A percentile compares a stretch with the other conserved stretches of the same genome.
Evolutionary conservation across 371 early-diverging fungal species (phyloP).

Genomic region (Mucor plumbeus): DNA sequence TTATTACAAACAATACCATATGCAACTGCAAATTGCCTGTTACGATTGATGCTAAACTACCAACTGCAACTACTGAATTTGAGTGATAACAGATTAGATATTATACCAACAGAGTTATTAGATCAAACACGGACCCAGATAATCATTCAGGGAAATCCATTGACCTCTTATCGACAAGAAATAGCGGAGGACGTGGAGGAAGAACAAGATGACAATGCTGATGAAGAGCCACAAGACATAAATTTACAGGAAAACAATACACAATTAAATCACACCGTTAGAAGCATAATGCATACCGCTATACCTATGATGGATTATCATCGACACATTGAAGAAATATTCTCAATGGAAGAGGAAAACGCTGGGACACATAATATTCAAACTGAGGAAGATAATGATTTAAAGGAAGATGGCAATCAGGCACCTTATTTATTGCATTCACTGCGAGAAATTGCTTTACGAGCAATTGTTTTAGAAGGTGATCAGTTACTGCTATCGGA

Average conservation of each 20-base stretch:
- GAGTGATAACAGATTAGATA: slow-evolving; percentile 57
- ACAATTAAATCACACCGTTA: background rate
- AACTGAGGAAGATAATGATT: background rate
- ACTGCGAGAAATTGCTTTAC: slow-evolving; percentile 39
- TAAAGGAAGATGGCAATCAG: background rate
- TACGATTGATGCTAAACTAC: slow-evolving; percentile 16
- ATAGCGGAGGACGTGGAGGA: background rate
- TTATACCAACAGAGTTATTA: slow-evolving; percentile 60
- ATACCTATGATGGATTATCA: slow-evolving; percentile 2
- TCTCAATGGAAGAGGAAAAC: background rate
- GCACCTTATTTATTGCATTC: slow-evolving; percentile 32
- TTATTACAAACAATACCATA: slow-evolving; percentile 52
- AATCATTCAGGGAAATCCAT: slow-evolving; percentile 64
- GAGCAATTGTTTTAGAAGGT: slow-evolving; percentile 9
- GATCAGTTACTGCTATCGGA: slow-evolving; percentile 16
- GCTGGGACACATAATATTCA: background rate
- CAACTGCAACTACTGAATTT: slow-evolving; percentile 61
- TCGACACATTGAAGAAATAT: background rate
- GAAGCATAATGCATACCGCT: background rate
- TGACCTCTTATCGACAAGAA: slow-evolving; percentile 30
- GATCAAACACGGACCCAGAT: slow-evolving; percentile 53
- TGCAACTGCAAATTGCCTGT: slow-evolving; percentile 46
- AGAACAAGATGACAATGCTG: background rate
- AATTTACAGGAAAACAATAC: background rate
- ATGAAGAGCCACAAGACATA: background rate